A percentile compares a stretch with the other conserved stretches of the same genome.
phyloP scores from a whole-genome alignment of 352 stramenopile genomes.

The Phytophthora syringae region DNA sequence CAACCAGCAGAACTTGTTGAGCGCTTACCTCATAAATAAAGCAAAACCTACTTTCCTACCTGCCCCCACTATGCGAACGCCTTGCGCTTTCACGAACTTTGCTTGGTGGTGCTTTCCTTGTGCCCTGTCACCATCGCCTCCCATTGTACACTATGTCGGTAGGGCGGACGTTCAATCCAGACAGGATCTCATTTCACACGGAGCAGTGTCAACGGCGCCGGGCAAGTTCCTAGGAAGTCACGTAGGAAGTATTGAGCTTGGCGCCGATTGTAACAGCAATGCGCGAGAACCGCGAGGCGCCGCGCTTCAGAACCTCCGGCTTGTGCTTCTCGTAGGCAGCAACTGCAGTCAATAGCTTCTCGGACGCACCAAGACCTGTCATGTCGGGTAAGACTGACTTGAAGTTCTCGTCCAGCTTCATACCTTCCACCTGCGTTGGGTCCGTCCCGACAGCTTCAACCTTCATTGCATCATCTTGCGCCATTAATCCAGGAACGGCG shows the following conservation, averaged over 20 bases:
- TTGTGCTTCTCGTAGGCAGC: conserved; percentile 87
- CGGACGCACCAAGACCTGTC: conserved; percentile 72
- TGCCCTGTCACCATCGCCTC: background rate
- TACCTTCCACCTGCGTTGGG: background rate
- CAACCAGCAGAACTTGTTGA: too few species aligned
- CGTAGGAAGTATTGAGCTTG: conserved; percentile 80
- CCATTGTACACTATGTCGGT: conserved; percentile 16
- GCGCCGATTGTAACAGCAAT: conserved; percentile 79
- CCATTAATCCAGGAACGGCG: conserved; percentile 16
- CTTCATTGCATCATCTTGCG: conserved; percentile 19
- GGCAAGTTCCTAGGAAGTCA: conserved; percentile 41
- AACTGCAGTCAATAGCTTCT: conserved; percentile 82
- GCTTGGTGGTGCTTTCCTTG: conserved; percentile 13
- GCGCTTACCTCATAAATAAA: conserved; percentile 43
- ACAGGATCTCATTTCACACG: conserved; percentile 3
- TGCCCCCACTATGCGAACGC: conserved; percentile 13
- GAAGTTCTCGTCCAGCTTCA: conserved; percentile 57
- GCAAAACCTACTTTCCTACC: conserved; percentile 38
- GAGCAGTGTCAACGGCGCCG: background rate
- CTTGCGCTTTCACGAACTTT: conserved; percentile 16
- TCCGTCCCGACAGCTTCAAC: conserved; percentile 13
- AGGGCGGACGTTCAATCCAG: background rate
- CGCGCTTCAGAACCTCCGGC: conserved; percentile 74
- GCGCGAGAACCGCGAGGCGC: conserved; percentile 63
- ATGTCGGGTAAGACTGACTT: conserved; percentile 80